Conservation (phyloP, 129 eudicot species). For the Flaveria robusta region DNA sequence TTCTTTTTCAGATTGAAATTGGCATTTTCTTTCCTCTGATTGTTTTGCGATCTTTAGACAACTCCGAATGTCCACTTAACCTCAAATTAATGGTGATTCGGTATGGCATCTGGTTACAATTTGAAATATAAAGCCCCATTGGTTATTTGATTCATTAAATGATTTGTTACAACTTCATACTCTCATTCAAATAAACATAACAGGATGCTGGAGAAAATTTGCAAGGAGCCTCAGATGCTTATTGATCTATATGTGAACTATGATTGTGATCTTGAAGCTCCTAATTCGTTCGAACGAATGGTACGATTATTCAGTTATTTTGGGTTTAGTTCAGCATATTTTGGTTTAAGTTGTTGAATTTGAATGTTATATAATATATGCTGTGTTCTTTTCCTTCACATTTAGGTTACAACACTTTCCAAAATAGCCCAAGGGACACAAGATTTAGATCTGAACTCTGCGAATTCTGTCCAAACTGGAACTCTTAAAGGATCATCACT, state of each 20-base stretch:
- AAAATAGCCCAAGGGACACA: conserved; percentile 90
- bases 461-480: conserved; percentile 62
- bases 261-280: conserved; percentile 91
- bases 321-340: neutral
- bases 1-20: conserved; percentile 73
- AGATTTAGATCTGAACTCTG: conserved; percentile 70
- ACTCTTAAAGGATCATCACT: conserved; percentile 80
- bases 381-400: conserved; percentile 18
- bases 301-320: conserved; percentile 38
- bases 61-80: conserved; percentile 56
- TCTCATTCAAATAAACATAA: conserved; percentile 21
- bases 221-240: conserved; percentile 89
- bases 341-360: conserved; percentile 10
- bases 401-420: conserved; percentile 72
- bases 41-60: conserved; percentile 70
- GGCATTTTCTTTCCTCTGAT: conserved; percentile 85
- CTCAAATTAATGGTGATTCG: conserved; percentile 71
- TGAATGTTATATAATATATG: neutral
- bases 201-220: conserved; percentile 90
- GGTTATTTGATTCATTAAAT: conserved; percentile 20
- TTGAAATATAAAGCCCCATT: conserved; percentile 11
- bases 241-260: conserved; percentile 88
- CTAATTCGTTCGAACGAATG: conserved; percentile 82
- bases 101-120: conserved; percentile 42
- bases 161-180: conserved; percentile 11